These are phyloP conservation scores for Aurinia saxatilis DNA, from an alignment of 345 rosid genomes.

Conservation along the genomic window DNA sequence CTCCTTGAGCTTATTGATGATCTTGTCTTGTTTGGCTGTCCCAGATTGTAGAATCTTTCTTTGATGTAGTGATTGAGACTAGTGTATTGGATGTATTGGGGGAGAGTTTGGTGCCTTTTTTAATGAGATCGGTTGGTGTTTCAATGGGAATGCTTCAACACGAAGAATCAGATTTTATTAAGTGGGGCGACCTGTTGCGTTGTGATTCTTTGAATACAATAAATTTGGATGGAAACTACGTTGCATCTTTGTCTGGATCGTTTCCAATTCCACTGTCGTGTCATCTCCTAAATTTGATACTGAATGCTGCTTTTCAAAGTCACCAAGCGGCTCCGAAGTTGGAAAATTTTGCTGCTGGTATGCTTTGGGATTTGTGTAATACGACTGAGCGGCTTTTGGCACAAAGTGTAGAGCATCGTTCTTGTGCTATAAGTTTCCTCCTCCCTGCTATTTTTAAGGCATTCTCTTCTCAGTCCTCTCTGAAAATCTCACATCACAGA, in stretches of 20 bases:
- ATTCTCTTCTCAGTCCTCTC: conserved; percentile 33
- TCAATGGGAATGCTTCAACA: conserved; percentile 44
- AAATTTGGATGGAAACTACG: conserved; percentile 27
- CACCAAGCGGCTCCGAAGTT: conserved; percentile 28
- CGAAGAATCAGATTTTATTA: conserved; percentile 37
- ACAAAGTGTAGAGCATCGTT: conserved; percentile 62
- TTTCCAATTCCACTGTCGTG: conserved; percentile 58
- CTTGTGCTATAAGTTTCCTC: conserved; percentile 64
- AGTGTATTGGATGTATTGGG: conserved; percentile 52
- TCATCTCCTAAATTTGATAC: conserved; percentile 47
- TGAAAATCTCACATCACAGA: conserved; percentile 39
- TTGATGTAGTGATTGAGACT: conserved; percentile 51
- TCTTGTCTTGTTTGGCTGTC: conserved; percentile 22
- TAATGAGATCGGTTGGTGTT: conserved; percentile 50
- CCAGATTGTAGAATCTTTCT: conserved; percentile 58
- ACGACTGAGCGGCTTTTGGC: conserved; percentile 55
- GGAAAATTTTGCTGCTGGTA: conserved; percentile 36
- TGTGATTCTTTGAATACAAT: conserved; percentile 7
- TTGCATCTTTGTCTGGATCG: conserved; percentile 26
- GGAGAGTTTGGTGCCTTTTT: conserved; percentile 65
- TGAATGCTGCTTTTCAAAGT: conserved; percentile 50
- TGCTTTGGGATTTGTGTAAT: conserved; percentile 71
- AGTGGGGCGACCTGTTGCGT: conserved; percentile 32
- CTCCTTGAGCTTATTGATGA: conserved; percentile 11
- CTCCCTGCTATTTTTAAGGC: conserved; percentile 67